These are phyloP conservation scores for Nakazawaea holstii DNA, from an alignment of 805 yeast genomes.

Conservation along the genomic window DNA sequence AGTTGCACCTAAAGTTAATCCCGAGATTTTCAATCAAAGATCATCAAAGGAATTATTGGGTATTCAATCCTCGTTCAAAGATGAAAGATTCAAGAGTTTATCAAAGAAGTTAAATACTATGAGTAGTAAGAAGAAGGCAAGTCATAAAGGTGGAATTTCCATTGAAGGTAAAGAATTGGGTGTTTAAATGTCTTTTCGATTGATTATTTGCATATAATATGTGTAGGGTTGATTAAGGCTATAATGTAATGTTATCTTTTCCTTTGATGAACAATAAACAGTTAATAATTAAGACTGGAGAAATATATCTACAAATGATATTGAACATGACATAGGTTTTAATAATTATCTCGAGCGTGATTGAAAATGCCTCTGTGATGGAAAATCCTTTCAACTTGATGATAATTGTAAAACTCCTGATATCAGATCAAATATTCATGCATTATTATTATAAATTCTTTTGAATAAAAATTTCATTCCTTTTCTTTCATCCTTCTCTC, in stretches of 20 bases:
- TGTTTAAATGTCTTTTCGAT: too few species aligned
- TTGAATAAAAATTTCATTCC: too few species aligned
- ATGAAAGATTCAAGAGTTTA: conserved; percentile 78
- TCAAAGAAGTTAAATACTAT: conserved; percentile 50
- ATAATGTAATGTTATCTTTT: neutral
- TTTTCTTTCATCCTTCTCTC: neutral
- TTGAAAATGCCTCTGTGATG: too few species aligned
- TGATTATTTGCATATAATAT: neutral
- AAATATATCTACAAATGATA: too few species aligned
- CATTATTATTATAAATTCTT: neutral
- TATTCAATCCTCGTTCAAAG: conserved; percentile 49
- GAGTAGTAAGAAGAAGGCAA: conserved; percentile 40
- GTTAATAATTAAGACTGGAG: too few species aligned
- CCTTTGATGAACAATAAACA: too few species aligned
- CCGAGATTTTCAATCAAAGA: conserved; percentile 40
- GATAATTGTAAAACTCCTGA: too few species aligned
- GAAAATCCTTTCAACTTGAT: too few species aligned
- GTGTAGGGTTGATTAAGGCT: too few species aligned
- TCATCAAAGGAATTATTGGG: conserved; percentile 33
- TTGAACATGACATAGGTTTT: too few species aligned
- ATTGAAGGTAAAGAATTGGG: conserved; percentile 63
- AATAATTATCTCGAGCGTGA: too few species aligned
- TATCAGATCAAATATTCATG: too few species aligned
- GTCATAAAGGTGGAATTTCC: conserved; percentile 68
- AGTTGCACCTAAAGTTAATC: conserved; percentile 78